These are phyloP conservation scores for Pichia sp. DNA, from an alignment of 1,139 yeast genomes.

Conservation along the genomic window DNA sequence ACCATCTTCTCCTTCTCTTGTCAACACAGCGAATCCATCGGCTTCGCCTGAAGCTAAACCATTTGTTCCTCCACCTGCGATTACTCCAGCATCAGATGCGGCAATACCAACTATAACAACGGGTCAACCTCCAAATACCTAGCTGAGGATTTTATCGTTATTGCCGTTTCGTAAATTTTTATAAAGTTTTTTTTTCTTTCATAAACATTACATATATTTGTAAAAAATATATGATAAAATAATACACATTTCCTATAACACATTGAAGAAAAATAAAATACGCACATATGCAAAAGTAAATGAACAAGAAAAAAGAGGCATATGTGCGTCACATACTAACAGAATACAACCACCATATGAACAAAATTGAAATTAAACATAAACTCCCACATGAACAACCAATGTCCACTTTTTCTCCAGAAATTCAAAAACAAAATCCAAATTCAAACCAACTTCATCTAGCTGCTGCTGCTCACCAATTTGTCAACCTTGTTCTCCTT, in stretches of 20 bases:
- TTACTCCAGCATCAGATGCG: neutral
- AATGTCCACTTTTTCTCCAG: neutral
- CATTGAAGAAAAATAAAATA: conserved; percentile 3
- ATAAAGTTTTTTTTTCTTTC: neutral
- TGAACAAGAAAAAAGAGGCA: neutral
- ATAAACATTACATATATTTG: neutral
- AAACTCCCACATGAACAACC: neutral
- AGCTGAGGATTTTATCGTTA: neutral
- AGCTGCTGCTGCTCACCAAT: conserved; percentile 4
- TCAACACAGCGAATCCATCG: neutral
- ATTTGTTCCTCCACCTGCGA: neutral
- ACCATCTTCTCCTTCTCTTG: neutral
- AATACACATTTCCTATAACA: conserved; percentile 14
- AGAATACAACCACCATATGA: neutral
- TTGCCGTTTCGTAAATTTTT: neutral
- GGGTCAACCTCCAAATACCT: neutral
- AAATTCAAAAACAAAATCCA: conserved; percentile 1
- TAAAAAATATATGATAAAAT: conserved; percentile 1
- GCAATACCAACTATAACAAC: neutral
- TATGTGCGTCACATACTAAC: neutral
- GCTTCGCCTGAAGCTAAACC: neutral
- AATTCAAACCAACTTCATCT: neutral
- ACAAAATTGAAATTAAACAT: neutral
- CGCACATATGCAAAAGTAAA: neutral
- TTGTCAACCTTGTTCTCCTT: conserved; percentile 11